Base-by-base conservation (phyloP, 441 rosid genomes). In the Erodium moschatum region DNA sequence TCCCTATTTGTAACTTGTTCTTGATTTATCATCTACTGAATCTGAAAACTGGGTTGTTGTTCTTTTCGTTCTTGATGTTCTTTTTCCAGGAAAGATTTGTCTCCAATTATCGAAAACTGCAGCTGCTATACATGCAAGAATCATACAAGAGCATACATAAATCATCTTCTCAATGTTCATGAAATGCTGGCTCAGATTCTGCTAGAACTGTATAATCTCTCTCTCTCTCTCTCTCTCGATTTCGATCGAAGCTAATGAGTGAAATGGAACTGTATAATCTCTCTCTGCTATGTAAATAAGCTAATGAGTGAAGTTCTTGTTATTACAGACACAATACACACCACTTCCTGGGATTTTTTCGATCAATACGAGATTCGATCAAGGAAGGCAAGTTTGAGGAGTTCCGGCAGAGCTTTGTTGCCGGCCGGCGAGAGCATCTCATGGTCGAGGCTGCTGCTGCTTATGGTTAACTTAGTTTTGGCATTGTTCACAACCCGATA, bases 111-210 rank as follows among this genome's bases (percentile, higher is more conserved):
- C 31, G 81, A 77, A 76, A 76, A 76, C 20, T 89, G 95, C 62
- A 33, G 63, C 24, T 89, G 95, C 85, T 85, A 86, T 71, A 84
- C 91, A 5, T 89, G 95, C 81, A 78, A 69, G 80, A 86, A 89
- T 81, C 90, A 89, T 62, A 85, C 89, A 7, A 85, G 81, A 75
- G 95, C 91, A 7, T 87, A 89, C 78, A 75, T 89, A 70, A 85
- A 87, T 78, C 96, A 89, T 70, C 85, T 89, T 8, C 96, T 89
- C 75, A 85, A 81, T 13, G 92, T 85, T 16, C 88, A 89, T 0
- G 96, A 89, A 76, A 87, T 89, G 96, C 75, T 89, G 70, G 89
- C 92, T 0, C 90, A 89, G 80, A 87, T 74, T 79, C 81, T 89
- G 68, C 82, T 89, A 6, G 96, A 89, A 83, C 82, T 89, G 95